Evolutionary conservation across 495 filamentous ascomycete genomes (phyloP).

Genomic region (Thermothielavioides terrestris): DNA sequence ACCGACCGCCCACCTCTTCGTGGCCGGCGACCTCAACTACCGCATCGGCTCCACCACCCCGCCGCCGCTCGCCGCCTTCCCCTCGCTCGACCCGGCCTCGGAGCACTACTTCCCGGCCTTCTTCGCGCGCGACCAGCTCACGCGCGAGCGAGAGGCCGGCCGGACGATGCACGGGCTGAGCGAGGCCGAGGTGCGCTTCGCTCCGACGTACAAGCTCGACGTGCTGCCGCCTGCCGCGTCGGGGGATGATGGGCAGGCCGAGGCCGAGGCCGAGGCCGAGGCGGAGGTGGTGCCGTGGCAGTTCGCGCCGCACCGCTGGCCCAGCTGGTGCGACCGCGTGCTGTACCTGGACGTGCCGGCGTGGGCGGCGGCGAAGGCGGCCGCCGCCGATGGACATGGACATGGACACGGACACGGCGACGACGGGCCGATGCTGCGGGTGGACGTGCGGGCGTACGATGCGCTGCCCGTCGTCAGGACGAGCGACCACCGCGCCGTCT

Average conservation of each 20-base stretch:
- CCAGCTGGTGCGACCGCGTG: conserved; percentile 90
- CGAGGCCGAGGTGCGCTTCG: conserved; percentile 70
- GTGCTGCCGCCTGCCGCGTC: conserved; percentile 20
- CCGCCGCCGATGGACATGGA: not conserved
- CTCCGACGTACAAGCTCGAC: conserved; percentile 81
- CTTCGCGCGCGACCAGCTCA: conserved; percentile 67
- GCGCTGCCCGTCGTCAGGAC: conserved; percentile 65
- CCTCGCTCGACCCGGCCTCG: conserved; percentile 48
- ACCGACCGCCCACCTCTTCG: conserved; percentile 66
- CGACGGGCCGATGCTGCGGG: conserved; percentile 19
- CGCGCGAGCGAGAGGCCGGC: conserved; percentile 52
- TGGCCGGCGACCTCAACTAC: conserved; percentile 93
- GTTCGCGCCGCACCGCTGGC: conserved; percentile 75
- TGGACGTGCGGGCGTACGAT: conserved; percentile 53
- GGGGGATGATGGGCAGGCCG: conserved; percentile 16
- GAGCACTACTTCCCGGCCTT: conserved; percentile 44
- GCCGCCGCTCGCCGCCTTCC: conserved; percentile 43
- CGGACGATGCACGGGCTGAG: conserved; percentile 64
- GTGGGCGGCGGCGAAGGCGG: conserved; percentile 28
- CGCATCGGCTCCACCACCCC: conserved; percentile 62
- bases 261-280: not conserved
- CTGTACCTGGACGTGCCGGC: conserved; percentile 60
- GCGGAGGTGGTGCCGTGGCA: conserved; percentile 49
- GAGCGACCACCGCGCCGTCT: conserved; percentile 81
- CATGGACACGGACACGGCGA: not conserved